Evolutionary conservation across 805 yeast species (phyloP).

Genomic region (Tetrapisispora nanseiensis): DNA sequence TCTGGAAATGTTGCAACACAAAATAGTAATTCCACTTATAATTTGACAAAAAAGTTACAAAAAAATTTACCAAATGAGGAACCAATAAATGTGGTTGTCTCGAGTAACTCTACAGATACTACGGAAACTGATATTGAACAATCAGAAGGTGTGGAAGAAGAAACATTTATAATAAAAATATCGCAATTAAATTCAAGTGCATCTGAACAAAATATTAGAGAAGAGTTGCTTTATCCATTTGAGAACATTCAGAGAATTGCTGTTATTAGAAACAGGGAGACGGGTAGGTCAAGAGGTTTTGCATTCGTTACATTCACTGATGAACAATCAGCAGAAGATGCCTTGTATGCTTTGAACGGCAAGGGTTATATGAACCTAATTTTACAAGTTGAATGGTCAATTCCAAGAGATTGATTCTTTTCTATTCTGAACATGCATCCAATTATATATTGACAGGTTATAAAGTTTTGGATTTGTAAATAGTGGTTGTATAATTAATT

Average conservation of each 20-base stretch:
- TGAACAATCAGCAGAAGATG: conserved; percentile 61
- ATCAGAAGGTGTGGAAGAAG: conserved; percentile 56
- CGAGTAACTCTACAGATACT: background rate
- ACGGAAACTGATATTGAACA: conserved; percentile 31
- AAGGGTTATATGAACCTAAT: conserved; percentile 88
- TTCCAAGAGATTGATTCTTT: conserved; percentile 26
- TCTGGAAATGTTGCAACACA: too few relatives aligned
- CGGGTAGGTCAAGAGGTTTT: conserved; percentile 93
- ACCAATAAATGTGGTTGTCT: background rate
- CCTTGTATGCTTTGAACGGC: conserved; percentile 70
- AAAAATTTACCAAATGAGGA: background rate
- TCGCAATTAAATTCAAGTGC: conserved; percentile 83
- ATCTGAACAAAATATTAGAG: conserved; percentile 68
- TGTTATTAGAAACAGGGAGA: conserved; percentile 51
- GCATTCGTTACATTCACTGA: conserved; percentile 86
- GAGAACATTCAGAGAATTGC: conserved; percentile 59
- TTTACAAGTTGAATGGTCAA: conserved; percentile 53
- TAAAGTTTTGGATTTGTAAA: background rate
- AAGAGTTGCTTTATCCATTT: conserved; percentile 55
- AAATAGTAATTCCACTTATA: too few relatives aligned
- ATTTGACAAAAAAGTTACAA: background rate
- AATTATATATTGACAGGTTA: background rate
- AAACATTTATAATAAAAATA: conserved; percentile 76
- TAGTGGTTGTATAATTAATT: too few relatives aligned
- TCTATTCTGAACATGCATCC: background rate